Conservation (phyloP, 805 yeast genomes). For the Candida glaebosa region DNA sequence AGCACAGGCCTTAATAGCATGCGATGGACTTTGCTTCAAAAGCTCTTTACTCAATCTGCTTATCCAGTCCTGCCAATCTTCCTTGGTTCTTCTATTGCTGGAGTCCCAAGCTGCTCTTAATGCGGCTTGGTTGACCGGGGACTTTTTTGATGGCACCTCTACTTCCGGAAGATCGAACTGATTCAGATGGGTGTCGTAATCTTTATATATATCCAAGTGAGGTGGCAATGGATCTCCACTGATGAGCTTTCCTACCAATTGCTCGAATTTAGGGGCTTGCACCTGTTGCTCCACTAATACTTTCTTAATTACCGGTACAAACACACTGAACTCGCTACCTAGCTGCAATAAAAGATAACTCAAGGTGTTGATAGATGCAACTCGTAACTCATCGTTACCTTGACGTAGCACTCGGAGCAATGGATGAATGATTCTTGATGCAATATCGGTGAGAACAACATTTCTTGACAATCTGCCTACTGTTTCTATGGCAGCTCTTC, state of each 20-base stretch:
- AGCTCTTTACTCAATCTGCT: slow-evolving; percentile 80
- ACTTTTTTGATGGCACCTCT: slow-evolving; percentile 66
- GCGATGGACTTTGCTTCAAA: slow-evolving; percentile 89
- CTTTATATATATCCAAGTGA: slow-evolving; percentile 65
- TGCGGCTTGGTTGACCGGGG: slow-evolving; percentile 63
- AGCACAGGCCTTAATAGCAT: slow-evolving; percentile 90
- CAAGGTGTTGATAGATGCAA: slow-evolving; percentile 71
- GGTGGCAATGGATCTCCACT: slow-evolving; percentile 87
- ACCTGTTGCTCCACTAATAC: slow-evolving; percentile 59
- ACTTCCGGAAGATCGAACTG: slow-evolving; percentile 54
- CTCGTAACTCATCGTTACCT: slow-evolving; percentile 55
- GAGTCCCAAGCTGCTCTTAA: slow-evolving; percentile 90
- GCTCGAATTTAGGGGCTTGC: slow-evolving; percentile 74
- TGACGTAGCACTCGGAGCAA: slow-evolving; percentile 61
- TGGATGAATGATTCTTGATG: slow-evolving; percentile 87
- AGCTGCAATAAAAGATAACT: slow-evolving; percentile 75
- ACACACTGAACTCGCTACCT: slow-evolving; percentile 80
- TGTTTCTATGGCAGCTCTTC: slow-evolving; percentile 75
- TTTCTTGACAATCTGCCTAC: slow-evolving; percentile 75
- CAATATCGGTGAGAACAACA: slow-evolving; percentile 78
- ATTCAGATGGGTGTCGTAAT: slow-evolving; percentile 38
- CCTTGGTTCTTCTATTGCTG: slow-evolving; percentile 80
- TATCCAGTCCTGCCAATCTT: slow-evolving; percentile 99
- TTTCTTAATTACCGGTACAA: slow-evolving; percentile 76
- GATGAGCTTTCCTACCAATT: slow-evolving; percentile 69